A percentile compares a stretch with the other conserved stretches of the same genome.
Conservation (phyloP, 2,329 filamentous ascomycete genomes). For the Herpotrichia juniperi region DNA sequence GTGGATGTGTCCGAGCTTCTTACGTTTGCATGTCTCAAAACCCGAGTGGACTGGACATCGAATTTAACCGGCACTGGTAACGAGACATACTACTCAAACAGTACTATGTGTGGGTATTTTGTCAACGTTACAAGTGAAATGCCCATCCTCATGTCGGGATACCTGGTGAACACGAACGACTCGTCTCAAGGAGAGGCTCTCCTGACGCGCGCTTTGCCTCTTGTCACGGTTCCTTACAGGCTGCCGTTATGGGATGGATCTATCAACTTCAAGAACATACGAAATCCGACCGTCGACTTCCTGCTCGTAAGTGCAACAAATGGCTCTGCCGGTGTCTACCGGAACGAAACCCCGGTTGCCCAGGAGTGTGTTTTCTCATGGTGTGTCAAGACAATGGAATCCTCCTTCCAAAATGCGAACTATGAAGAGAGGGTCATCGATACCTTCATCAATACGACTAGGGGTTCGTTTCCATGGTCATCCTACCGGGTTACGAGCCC, state of each 20-base stretch:
- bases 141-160: conserved; percentile 11
- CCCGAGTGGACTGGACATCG: conserved; percentile 5
- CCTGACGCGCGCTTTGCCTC: background rate
- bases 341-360: conserved; percentile 8
- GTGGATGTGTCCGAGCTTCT: conserved; percentile 5
- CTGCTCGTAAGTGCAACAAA: background rate
- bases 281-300: conserved; percentile 5
- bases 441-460: conserved; percentile 15
- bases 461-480: conserved; percentile 13
- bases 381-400: conserved; percentile 22
- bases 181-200: background rate
- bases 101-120: conserved; percentile 5
- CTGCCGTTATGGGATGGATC: conserved; percentile 1
- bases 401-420: conserved; percentile 11
- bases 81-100: background rate
- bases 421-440: conserved; percentile 17
- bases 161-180: background rate
- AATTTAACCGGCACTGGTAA: background rate
- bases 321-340: conserved; percentile 8
- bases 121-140: conserved; percentile 7
- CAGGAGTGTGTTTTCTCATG: conserved; percentile 18
- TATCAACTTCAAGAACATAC: conserved; percentile 3
- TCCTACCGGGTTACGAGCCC: background rate
- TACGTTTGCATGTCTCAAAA: conserved; percentile 1
- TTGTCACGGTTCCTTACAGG: background rate